Percentiles rank a stretch among this genome's conserved stretches.
phyloP scores from a whole-genome alignment of 371 early-diverging fungal species.

The Encephalitozoon intestinalis region DNA sequence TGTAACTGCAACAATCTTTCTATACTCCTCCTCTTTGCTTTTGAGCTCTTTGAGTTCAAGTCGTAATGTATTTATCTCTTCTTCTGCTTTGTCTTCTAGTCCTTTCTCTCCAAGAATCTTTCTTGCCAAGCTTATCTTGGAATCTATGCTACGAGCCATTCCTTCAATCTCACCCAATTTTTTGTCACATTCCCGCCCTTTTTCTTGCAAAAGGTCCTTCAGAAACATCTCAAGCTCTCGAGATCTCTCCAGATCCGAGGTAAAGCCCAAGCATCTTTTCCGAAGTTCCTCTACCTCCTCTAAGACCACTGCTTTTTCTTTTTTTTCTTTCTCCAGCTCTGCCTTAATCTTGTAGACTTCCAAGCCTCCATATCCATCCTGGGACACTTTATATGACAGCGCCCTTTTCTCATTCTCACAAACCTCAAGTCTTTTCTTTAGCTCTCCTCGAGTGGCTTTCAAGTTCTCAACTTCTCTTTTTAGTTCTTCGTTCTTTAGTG shows the following conservation, averaged over 20 bases:
- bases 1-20: background rate
- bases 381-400: slow-evolving; percentile 10
- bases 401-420: slow-evolving; percentile 34
- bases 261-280: background rate
- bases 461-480: background rate
- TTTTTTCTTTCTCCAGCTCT: background rate
- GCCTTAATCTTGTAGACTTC: background rate
- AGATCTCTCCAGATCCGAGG: background rate
- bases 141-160: background rate
- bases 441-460: background rate
- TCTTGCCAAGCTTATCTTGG: background rate
- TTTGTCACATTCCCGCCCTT: background rate
- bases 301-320: background rate
- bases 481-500: background rate
- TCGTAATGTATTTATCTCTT: background rate
- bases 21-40: background rate
- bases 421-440: slow-evolving; percentile 23
- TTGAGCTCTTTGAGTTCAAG: background rate
- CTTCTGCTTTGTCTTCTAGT: background rate
- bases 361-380: background rate
- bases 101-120: background rate
- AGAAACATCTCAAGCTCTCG: background rate
- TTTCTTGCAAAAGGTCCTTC: background rate
- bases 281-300: background rate
- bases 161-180: background rate